Percentiles rank a stretch among this genome's conserved stretches.
Conservation (phyloP, 2,329 filamentous ascomycete species). For the Cladosporium sp. region DNA sequence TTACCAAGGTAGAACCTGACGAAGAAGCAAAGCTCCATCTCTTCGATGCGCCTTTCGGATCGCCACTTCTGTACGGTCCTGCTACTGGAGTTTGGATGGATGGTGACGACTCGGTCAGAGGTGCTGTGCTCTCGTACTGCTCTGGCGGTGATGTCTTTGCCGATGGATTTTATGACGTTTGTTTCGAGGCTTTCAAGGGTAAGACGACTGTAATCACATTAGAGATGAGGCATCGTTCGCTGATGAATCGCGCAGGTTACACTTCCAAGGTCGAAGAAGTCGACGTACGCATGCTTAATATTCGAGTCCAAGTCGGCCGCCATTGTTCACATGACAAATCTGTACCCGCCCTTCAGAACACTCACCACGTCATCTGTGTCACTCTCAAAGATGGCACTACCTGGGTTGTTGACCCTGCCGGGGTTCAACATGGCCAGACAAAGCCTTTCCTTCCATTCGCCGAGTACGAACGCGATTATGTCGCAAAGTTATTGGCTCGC, state of each 20-base stretch:
- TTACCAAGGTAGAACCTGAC: conserved; percentile 4
- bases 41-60: not conserved
- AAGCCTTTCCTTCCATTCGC: conserved; percentile 7
- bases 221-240: not conserved
- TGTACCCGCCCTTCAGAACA: not conserved
- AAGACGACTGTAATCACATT: not conserved
- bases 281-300: not conserved
- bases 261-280: not conserved
- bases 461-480: conserved; percentile 4
- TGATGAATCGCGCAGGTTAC: not conserved
- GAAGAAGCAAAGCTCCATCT: not conserved
- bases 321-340: not conserved
- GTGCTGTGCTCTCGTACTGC: not conserved
- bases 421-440: conserved; percentile 18
- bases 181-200: not conserved
- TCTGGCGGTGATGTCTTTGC: not conserved
- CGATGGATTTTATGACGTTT: not conserved
- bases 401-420: conserved; percentile 18
- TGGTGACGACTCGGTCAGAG: not conserved
- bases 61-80: not conserved
- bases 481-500: not conserved
- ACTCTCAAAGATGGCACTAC: conserved; percentile 8
- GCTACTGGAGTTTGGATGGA: not conserved
- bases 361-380: conserved; percentile 13
- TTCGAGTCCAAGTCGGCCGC: not conserved